Evolutionary conservation across 2,329 filamentous ascomycete species (phyloP).

Genomic region (Fusarium kyushuense): DNA sequence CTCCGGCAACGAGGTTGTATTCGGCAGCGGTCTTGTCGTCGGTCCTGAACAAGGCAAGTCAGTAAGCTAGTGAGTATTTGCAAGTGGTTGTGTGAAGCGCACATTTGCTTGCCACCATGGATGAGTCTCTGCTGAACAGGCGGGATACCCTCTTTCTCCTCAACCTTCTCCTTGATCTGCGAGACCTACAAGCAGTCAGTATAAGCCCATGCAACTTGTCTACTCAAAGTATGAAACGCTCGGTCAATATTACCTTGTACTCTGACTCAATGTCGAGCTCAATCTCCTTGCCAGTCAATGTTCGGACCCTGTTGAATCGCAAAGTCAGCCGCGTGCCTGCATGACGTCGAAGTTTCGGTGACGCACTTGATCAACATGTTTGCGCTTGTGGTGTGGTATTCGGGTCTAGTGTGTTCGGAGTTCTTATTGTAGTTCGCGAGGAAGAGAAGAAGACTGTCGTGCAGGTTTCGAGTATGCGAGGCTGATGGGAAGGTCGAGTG

Average conservation of each 20-base stretch:
- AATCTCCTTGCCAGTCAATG: constrained; percentile 98
- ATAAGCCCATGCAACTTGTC: not conserved
- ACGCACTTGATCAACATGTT: constrained; percentile 66
- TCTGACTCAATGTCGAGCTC: constrained; percentile 96
- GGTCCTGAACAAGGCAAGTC: constrained; percentile 67
- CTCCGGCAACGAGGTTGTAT: constrained; percentile 90
- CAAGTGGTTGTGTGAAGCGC: constrained; percentile 45
- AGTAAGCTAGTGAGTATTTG: not conserved
- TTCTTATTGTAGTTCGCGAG: not conserved
- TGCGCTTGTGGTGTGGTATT: constrained; percentile 19
- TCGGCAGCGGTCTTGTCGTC: constrained; percentile 95
- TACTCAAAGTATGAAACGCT: not conserved
- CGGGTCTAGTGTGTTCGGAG: constrained; percentile 1
- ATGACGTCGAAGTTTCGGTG: constrained; percentile 19
- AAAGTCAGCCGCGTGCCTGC: constrained; percentile 37
- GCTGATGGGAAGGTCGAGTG: constrained; percentile 37
- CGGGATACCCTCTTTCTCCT: constrained; percentile 98
- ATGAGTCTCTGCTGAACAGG: constrained; percentile 97
- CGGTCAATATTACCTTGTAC: constrained; percentile 77
- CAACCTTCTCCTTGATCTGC: constrained; percentile 98
- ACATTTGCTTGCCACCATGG: constrained; percentile 99
- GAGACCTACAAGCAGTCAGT: constrained; percentile 72
- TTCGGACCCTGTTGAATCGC: constrained; percentile 79
- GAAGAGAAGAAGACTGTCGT: constrained; percentile 2
- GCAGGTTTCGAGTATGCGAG: constrained; percentile 36